Evolutionary conservation across 257 asterid species (phyloP).

Genomic region (Rhazya stricta): DNA sequence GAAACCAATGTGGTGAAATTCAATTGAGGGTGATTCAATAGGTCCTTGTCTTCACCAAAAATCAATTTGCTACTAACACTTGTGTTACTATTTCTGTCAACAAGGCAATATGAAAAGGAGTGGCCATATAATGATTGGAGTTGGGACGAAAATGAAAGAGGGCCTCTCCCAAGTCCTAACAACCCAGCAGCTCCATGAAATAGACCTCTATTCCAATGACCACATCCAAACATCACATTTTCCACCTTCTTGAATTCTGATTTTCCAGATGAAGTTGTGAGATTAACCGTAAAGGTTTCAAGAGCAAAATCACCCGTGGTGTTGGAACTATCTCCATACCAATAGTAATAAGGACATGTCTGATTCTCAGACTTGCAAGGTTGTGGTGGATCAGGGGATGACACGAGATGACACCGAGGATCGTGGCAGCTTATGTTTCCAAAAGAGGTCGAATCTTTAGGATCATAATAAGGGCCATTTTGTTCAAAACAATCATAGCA

Average conservation of each 20-base stretch:
- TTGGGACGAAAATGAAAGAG: slow-evolving; percentile 76
- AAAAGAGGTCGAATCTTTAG: slow-evolving; percentile 48
- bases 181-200: slow-evolving; percentile 95
- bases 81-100: slow-evolving; percentile 68
- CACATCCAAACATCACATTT: slow-evolving; percentile 90
- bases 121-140: slow-evolving; percentile 62
- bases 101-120: slow-evolving; percentile 84
- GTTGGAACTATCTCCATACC: slow-evolving; percentile 94
- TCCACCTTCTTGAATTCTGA: slow-evolving; percentile 54
- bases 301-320: slow-evolving; percentile 84
- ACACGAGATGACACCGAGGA: slow-evolving; percentile 60
- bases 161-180: slow-evolving; percentile 79
- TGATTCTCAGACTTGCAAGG: slow-evolving; percentile 41
- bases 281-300: slow-evolving; percentile 79
- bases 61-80: slow-evolving; percentile 80
- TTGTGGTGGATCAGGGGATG: slow-evolving; percentile 69
- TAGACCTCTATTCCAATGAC: slow-evolving; percentile 91
- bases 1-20: slow-evolving; percentile 54
- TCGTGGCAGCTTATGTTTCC: slow-evolving; percentile 59
- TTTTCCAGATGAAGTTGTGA: slow-evolving; percentile 43
- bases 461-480: slow-evolving; percentile 63
- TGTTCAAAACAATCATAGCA: slow-evolving; percentile 87
- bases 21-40: slow-evolving; percentile 50
- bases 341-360: slow-evolving; percentile 79
- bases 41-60: slow-evolving; percentile 64